Base-by-base conservation (phyloP, 441 rosid species). In the Mallotus japonicus region DNA sequence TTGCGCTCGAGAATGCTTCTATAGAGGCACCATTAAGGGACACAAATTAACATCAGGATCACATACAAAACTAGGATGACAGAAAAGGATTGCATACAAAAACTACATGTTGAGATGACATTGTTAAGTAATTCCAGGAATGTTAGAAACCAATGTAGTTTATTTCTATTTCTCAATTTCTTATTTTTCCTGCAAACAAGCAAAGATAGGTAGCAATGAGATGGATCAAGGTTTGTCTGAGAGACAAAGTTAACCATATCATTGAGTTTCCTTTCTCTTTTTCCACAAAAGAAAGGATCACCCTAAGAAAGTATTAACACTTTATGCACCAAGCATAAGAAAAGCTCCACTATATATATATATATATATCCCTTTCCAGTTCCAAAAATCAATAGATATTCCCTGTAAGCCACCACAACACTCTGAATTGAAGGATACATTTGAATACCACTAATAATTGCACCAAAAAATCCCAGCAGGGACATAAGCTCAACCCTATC, bases 401-500 rank as follows among this genome's bases (percentile, higher is more conserved):
- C 16, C 2, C 8, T 62, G 8, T 5, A 5, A 53, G 24, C 46
- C 70, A 76, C 10, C 40, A 70, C 49, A n/a, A 37, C 28, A 71
- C 50, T 57, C 19, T 51, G 20, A 65, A 65, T 32, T 66, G 37
- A 82, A 91, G 96, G 95, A 95, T 95, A 92, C 97, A 92, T 88
- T 83, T 92, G 98, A 76, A 91, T 81, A 66, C 90, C 97, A 77
- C 98, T 89, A 73, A 91, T 73, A 65, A 91, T 83, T 72, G 96
- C 95, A 67, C 97, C 96, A 66, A 89, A 95, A 72, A 91, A 57
- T 42, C 97, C 99, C 65, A 95, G 59, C 73, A 92, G 83, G 16
- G 93, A 67, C 92, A 95, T 89, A 69, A 95, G 89, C 77, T 95
- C 97, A 79, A 88, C 72, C 85, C 89, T 85, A 75, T 89, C 84